Evolutionary conservation across 2,329 filamentous ascomycete species (phyloP).

Genomic region (Hypoxylon sp.): DNA sequence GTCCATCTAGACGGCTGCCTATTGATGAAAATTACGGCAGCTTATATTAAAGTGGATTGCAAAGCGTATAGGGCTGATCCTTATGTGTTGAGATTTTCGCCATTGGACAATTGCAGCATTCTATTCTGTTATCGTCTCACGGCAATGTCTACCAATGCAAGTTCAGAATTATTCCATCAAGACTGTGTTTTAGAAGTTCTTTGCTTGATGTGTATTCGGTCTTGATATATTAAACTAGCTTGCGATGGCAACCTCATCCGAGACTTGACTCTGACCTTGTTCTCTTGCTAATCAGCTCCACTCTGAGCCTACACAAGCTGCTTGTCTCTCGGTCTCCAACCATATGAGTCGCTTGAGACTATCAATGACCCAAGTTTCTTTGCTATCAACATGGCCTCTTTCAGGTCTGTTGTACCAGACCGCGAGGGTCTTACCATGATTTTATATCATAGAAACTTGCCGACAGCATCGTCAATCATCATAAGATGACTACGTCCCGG

Average conservation of each 20-base stretch:
- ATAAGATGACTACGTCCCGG: constrained; percentile 21
- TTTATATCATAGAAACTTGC: constrained; percentile 7
- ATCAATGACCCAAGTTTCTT: constrained; percentile 20
- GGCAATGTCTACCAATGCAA: constrained; percentile 3
- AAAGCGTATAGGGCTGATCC: neutral
- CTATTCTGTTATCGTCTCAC: constrained; percentile 4
- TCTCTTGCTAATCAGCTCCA: neutral
- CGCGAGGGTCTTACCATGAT: constrained; percentile 3
- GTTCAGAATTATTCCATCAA: neutral
- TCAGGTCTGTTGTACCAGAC: neutral
- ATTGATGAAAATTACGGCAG: neutral
- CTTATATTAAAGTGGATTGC: neutral
- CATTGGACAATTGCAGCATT: neutral
- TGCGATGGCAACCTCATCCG: constrained; percentile 6
- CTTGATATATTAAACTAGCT: neutral
- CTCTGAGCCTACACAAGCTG: constrained; percentile 1
- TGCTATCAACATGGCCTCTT: constrained; percentile 2
- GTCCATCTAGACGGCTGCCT: constrained; percentile 10
- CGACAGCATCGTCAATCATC: constrained; percentile 1
- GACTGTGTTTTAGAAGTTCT: neutral
- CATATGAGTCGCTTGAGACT: constrained; percentile 17
- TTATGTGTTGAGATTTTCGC: neutral
- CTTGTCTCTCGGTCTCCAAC: constrained; percentile 20
- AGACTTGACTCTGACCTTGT: constrained; percentile 22
- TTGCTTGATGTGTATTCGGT: constrained; percentile 6